Evolutionary conservation across 2,329 filamentous ascomycete species (phyloP), one percentile per base, ranked within the genome.

Genomic region (Hirsutella rhossiliensis): DNA sequence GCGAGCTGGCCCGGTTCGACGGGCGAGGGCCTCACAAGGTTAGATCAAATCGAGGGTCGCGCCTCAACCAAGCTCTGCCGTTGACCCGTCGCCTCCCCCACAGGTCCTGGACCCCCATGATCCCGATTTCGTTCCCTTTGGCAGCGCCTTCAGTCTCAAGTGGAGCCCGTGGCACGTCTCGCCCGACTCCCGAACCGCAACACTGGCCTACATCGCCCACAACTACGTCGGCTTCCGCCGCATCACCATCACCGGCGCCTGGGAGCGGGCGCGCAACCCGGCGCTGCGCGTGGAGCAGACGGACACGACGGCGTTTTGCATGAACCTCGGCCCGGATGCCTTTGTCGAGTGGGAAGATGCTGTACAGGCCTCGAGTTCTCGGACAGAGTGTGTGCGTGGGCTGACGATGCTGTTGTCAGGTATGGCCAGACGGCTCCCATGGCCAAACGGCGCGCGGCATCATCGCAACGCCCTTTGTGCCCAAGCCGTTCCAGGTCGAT

Each of bases 171-270:
- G 75, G 75, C 46, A 68, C 2, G 54, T 58, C 2, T 52, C 50
- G 0, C 56, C 56, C 2, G 59, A 54, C 5, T 60, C 53, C 1
- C 59, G 59, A 18, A 65, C 62, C 0, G 67, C 69, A 17, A 63
- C 72, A 1, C 46, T 80, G 4, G 71, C 72, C 0, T 77, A 75
- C 49, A 55, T 73, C 11, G 60, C 70, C 2, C 63, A 61, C 31
- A 70, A 73, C 48, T 69, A 77, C 45, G 65, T 78, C 38, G 75
- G 75, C 1, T 79, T 79, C 50, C 67, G 74, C 17, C 63, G 64
- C 36, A 50, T 79, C 39, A 67, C 67, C 0, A 53, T 78, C 17
- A 48, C 57, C 2, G 54, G 52, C 0, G 38, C 56, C 0, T 69
- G 65, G 64, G 49, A 50, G 1, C 56, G 52, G 31, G 62, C 62